A percentile compares a stretch with the other conserved stretches of the same genome.
phyloP scores from a whole-genome alignment of 2,329 filamentous ascomycete species.

The Ophiostoma australiae region DNA sequence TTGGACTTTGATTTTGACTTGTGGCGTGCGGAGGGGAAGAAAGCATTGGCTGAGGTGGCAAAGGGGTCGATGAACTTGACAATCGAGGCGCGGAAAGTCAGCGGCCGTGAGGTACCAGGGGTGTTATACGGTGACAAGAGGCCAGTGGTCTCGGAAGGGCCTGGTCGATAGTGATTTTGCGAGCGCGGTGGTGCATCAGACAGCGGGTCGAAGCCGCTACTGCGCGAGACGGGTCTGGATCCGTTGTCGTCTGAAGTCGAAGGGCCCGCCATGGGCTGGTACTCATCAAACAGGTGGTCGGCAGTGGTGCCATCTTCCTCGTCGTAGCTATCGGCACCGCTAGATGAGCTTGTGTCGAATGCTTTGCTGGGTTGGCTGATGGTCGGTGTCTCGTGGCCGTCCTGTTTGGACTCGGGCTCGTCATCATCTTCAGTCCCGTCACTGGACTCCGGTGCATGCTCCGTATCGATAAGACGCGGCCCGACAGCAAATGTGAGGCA shows the following conservation, averaged over 20 bases:
- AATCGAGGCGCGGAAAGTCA: constrained; percentile 14
- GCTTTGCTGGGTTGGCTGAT: neutral
- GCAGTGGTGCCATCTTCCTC: constrained; percentile 9
- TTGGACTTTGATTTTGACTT: neutral
- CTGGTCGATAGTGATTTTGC: neutral
- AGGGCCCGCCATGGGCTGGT: constrained; percentile 8
- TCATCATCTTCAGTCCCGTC: constrained; percentile 28
- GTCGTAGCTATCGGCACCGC: constrained; percentile 6
- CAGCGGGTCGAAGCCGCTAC: constrained; percentile 23
- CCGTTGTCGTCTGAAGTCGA: neutral
- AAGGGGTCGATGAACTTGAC: constrained; percentile 27
- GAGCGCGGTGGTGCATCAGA: neutral
- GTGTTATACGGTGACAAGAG: constrained; percentile 37
- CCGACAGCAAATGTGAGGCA: constrained; percentile 61
- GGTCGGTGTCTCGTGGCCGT: neutral
- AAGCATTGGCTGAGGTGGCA: constrained; percentile 28
- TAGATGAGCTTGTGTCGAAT: constrained; percentile 7
- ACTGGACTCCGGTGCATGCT: constrained; percentile 33
- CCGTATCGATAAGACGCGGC: constrained; percentile 51
- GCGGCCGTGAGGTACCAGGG: neutral
- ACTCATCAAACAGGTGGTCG: constrained; percentile 14
- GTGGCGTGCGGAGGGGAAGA: constrained; percentile 33
- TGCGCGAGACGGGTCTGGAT: neutral
- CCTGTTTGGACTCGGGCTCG: constrained; percentile 26
- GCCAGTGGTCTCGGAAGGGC: constrained; percentile 44